These are phyloP conservation scores for Blastobotrys serpentis DNA, from an alignment of 1,139 yeast species.

Conservation along the genomic window DNA sequence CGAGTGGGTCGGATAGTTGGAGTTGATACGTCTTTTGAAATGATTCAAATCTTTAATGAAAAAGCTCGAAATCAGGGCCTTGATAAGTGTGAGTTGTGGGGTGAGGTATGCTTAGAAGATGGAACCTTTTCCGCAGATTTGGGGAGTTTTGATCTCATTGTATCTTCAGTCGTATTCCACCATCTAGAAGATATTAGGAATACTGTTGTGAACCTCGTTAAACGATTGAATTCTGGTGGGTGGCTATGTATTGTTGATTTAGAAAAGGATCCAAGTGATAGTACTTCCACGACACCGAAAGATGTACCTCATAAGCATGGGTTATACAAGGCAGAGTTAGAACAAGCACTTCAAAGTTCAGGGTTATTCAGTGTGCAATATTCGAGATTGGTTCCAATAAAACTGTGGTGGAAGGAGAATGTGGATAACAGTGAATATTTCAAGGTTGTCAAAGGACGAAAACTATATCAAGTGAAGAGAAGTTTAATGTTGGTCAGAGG, in stretches of 20 bases:
- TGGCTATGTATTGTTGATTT: slow-evolving; percentile 1
- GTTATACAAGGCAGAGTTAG: not conserved
- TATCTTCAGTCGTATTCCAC: slow-evolving; percentile 2
- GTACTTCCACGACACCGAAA: not conserved
- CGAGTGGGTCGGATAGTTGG: slow-evolving; percentile 31
- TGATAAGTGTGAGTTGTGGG: slow-evolving; percentile 10
- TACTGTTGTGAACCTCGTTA: not conserved
- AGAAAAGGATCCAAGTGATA: not conserved
- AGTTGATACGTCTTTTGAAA: slow-evolving; percentile 31
- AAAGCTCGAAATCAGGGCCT: slow-evolving; percentile 28
- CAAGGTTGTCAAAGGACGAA: not conserved
- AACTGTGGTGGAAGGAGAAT: slow-evolving; percentile 2
- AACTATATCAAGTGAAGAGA: not conserved
- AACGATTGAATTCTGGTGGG: not conserved
- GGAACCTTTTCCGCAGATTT: not conserved
- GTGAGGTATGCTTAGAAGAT: not conserved
- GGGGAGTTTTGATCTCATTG: not conserved
- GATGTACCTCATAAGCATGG: slow-evolving; percentile 2
- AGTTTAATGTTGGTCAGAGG: not conserved
- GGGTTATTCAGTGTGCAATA: not conserved
- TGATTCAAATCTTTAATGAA: slow-evolving; percentile 32
- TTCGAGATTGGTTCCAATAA: not conserved
- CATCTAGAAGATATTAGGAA: not conserved
- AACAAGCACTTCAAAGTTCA: not conserved
- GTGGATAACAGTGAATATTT: not conserved